A percentile compares a stretch with the other conserved stretches of the same genome.
These are phyloP conservation scores for Syzygium jambos DNA, from an alignment of 345 rosid species.

Conservation along the genomic window DNA sequence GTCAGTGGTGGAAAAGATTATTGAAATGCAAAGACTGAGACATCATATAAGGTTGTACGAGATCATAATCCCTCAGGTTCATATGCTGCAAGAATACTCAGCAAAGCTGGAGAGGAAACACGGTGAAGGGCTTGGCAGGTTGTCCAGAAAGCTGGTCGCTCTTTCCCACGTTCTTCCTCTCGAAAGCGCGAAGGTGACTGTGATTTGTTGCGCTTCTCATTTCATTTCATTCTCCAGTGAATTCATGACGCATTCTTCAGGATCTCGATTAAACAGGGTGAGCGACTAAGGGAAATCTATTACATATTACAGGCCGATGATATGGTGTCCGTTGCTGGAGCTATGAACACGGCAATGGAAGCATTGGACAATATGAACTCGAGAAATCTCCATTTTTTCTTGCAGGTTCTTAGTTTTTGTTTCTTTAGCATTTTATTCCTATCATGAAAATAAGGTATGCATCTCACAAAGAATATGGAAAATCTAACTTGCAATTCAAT, in stretches of 20 bases:
- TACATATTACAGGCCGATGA: constrained; percentile 23
- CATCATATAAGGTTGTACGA: constrained; percentile 32
- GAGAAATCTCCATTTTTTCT: constrained; percentile 17
- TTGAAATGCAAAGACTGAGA: constrained; percentile 25
- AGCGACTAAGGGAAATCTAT: not conserved
- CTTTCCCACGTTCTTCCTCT: constrained; percentile 32
- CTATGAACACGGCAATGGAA: constrained; percentile 34
- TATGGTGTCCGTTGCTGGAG: constrained; percentile 31
- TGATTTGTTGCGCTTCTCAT: not conserved
- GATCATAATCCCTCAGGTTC: constrained; percentile 35
- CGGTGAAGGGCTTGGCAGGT: constrained; percentile 45
- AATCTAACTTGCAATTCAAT: not conserved
- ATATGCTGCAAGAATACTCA: constrained; percentile 38
- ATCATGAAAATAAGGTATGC: not conserved
- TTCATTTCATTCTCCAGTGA: not conserved
- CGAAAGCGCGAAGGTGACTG: constrained; percentile 42
- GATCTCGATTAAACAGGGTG: not conserved
- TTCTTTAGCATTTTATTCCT: not conserved
- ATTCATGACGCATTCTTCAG: not conserved
- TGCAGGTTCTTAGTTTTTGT: constrained; percentile 17
- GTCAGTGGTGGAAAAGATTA: not conserved
- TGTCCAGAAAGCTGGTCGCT: constrained; percentile 55
- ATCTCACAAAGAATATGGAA: not conserved
- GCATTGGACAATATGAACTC: constrained; percentile 42
- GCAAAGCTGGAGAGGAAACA: constrained; percentile 36